A percentile compares a stretch with the other conserved stretches of the same genome.
Evolutionary conservation across 495 filamentous ascomycete species (phyloP).

Genomic region (Neurospora sp.): DNA sequence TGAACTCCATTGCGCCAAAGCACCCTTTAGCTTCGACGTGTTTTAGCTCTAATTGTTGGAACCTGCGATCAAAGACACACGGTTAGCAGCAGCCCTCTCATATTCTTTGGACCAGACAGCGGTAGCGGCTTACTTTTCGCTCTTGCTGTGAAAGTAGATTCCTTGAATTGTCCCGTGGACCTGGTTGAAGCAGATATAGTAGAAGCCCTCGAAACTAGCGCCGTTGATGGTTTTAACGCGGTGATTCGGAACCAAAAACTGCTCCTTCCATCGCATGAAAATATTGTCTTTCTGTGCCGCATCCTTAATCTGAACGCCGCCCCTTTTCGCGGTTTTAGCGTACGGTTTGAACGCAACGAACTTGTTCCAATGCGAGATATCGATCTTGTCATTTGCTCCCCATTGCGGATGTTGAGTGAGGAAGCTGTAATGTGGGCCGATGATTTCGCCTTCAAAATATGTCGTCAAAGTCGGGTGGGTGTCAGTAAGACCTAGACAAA

Average conservation of each 20-base stretch:
- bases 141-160: conserved; percentile 97
- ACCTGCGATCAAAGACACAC: conserved; percentile 35
- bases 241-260: conserved; percentile 95
- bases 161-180: conserved; percentile 72
- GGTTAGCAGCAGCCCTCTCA: conserved; percentile 3
- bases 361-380: conserved; percentile 86
- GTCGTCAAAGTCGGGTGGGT: conserved; percentile 95
- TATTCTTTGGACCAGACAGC: background rate
- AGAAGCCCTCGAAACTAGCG: conserved; percentile 97
- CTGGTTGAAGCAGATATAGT: conserved; percentile 99
- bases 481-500: conserved; percentile 67
- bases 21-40: conserved; percentile 80
- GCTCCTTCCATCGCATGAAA: conserved; percentile 99
- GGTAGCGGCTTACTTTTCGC: conserved; percentile 67
- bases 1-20: conserved; percentile 85
- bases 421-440: conserved; percentile 90
- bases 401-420: conserved; percentile 80
- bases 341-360: conserved; percentile 79
- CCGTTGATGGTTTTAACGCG: conserved; percentile 79
- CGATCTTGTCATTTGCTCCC: conserved; percentile 87
- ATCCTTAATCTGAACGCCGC: conserved; percentile 46
- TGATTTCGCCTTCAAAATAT: conserved; percentile 98
- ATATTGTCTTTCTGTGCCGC: conserved; percentile 79
- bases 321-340: conserved; percentile 59
- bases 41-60: conserved; percentile 85